These are phyloP conservation scores for Chlamydomonas eustigma DNA, from an alignment of 139 green algal species.

Conservation along the genomic window DNA sequence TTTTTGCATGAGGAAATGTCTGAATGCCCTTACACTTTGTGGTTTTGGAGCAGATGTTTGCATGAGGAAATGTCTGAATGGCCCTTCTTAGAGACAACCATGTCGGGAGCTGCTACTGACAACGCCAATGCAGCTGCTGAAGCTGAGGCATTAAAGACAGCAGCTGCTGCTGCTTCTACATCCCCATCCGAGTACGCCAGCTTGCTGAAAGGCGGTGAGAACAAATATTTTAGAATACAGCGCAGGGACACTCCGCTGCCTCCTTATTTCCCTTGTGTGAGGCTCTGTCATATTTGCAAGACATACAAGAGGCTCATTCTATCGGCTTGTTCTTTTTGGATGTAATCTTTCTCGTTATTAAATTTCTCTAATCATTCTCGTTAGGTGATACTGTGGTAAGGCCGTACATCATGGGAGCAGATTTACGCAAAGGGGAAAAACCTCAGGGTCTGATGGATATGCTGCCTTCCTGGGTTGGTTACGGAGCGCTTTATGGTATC, in stretches of 20 bases:
- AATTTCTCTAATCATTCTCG: background rate
- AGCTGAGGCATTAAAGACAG: too few species aligned
- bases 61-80: conserved; percentile 73
- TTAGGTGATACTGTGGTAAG: conserved; percentile 40
- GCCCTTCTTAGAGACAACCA: conserved; percentile 48
- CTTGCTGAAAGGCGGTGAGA: background rate
- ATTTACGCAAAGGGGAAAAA: conserved; percentile 52
- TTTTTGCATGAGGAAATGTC: too few species aligned
- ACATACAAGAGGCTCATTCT: too few species aligned
- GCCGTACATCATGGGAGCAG: conserved; percentile 53
- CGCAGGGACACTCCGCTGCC: too few species aligned
- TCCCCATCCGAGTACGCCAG: conserved; percentile 3
- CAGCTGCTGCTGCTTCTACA: too few species aligned
- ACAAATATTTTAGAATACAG: too few species aligned
- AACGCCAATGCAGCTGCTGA: background rate
- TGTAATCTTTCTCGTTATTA: too few species aligned
- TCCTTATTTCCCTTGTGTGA: too few species aligned
- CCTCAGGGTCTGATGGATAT: conserved; percentile 57
- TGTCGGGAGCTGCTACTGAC: background rate
- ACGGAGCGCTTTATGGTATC: conserved; percentile 75
- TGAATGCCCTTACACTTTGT: too few species aligned
- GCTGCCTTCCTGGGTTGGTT: conserved; percentile 82
- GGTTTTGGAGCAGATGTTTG: conserved; percentile 58
- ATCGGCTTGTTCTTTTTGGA: too few species aligned
- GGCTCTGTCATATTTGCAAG: too few species aligned